Conservation (phyloP, 2,329 filamentous ascomycete species). For the Aureobasidium pullulans region DNA sequence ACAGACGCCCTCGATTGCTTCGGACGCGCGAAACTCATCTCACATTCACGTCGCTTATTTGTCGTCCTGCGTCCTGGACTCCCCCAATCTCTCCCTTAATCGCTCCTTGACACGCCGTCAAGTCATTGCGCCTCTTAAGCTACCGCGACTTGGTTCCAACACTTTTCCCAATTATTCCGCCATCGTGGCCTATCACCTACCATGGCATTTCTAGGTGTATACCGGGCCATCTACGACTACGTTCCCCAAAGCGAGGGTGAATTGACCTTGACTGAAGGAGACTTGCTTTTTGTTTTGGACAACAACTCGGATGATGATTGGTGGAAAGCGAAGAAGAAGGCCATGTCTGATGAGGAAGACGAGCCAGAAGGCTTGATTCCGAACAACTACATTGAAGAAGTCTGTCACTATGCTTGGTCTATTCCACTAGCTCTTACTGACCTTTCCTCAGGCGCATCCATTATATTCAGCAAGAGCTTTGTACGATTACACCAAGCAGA, state of each 20-base stretch:
- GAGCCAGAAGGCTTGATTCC: constrained; percentile 87
- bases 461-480: constrained; percentile 73
- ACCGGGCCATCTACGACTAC: constrained; percentile 89
- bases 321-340: constrained; percentile 95
- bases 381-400: constrained; percentile 92
- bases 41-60: background rate
- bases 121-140: background rate
- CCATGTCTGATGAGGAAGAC: constrained; percentile 70
- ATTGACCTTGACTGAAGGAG: constrained; percentile 75
- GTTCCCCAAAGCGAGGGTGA: constrained; percentile 78
- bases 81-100: background rate
- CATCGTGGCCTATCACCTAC: background rate
- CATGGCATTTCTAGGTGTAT: constrained; percentile 91
- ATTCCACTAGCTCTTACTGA: background rate
- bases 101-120: constrained; percentile 2
- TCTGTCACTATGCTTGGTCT: constrained; percentile 38
- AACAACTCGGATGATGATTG: constrained; percentile 70
- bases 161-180: background rate
- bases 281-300: constrained; percentile 80
- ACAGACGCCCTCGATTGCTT: background rate
- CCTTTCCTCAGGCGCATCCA: constrained; percentile 50
- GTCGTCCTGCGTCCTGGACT: background rate
- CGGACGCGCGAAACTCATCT: background rate
- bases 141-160: background rate
- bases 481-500: constrained; percentile 97